Base-by-base conservation (phyloP, 1,284 basidiomycete genomes). In the Sutorius eximius region DNA sequence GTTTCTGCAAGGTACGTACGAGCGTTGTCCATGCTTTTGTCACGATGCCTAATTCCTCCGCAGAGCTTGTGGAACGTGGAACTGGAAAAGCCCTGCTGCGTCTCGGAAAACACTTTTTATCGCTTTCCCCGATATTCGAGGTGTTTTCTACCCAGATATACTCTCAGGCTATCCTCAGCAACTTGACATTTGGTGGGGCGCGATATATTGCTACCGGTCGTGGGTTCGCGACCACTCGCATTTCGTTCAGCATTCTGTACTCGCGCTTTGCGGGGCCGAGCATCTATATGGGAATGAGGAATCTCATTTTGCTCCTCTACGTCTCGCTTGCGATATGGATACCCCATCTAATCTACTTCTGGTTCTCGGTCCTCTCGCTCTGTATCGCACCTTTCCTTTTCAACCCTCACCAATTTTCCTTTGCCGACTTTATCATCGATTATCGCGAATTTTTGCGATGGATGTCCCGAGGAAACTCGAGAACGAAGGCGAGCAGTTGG, bases 101-200 rank as follows among this genome's bases (percentile, higher is more conserved):
- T 66, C 83, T 98, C 18, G 89, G 82, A 61, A 97, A 96, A 72
- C 95, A 98, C 73, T 96, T 98, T 81, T 73, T 95, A 61, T 98
- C 95, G 38, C 78, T 96, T 51, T 95, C 95, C 50, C 95, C 95
- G 20, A 82, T 98, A 53, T 98, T 98, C 74, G 95, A 98, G 73
- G 94, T 98, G 53, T 98, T 98, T 77, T 95, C 92, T 52, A 98
- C 95, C 0, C 95, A 97, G 73, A 96, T 98, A 65, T 95, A 97
- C 76, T 93, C 93, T 59, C 91, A 98, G 72, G 90, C 95, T 59
- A 93, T 98, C 67, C 78, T 96, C 65, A 96, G 89, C 75, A 95
- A 98, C 76, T 76, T 98, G 78, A 91, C 91, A 0, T 98, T 95
- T 66, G 95, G 95, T 76, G 95, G 95, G 62, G 95, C 95, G 52